These are phyloP conservation scores for Lactarius hengduanensis DNA, from an alignment of 768 basidiomycete genomes.

Conservation along the genomic window DNA sequence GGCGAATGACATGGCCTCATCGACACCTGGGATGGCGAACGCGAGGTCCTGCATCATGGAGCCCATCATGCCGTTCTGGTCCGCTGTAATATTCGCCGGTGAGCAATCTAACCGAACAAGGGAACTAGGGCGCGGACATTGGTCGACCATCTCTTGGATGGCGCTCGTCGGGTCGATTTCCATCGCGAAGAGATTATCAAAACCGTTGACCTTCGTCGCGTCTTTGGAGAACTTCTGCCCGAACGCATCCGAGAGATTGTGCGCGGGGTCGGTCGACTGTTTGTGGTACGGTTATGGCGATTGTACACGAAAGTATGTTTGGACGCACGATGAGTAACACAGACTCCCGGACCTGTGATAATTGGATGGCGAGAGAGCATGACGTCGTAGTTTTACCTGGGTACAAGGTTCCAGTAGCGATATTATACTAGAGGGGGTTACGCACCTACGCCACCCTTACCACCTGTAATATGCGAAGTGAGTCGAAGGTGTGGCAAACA, in stretches of 20 bases:
- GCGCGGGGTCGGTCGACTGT: slow-evolving; percentile 98
- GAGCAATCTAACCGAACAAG: not conserved
- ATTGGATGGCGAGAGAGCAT: slow-evolving; percentile 95
- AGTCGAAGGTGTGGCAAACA: slow-evolving; percentile 24
- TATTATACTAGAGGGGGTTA: slow-evolving; percentile 19
- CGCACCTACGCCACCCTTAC: slow-evolving; percentile 97
- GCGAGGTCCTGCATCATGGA: slow-evolving; percentile 99
- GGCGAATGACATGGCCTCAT: slow-evolving; percentile 99
- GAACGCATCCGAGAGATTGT: slow-evolving; percentile 98
- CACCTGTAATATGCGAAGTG: slow-evolving; percentile 52
- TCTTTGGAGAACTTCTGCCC: slow-evolving; percentile 99
- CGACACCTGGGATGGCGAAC: slow-evolving; percentile 98
- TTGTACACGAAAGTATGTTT: not conserved
- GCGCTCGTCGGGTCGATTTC: slow-evolving; percentile 98
- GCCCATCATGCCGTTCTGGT: slow-evolving; percentile 93
- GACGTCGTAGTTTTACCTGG: slow-evolving; percentile 97
- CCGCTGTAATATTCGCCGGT: slow-evolving; percentile 49
- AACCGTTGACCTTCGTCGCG: slow-evolving; percentile 96
- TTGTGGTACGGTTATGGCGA: not conserved
- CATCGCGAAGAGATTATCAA: slow-evolving; percentile 96
- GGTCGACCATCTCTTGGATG: slow-evolving; percentile 99
- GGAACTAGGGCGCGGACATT: slow-evolving; percentile 54
- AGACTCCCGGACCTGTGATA: slow-evolving; percentile 87
- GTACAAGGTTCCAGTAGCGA: slow-evolving; percentile 4
- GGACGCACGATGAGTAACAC: slow-evolving; percentile 88